Base-by-base conservation (phyloP, 345 rosid species). In the Streptanthus diversifolius region DNA sequence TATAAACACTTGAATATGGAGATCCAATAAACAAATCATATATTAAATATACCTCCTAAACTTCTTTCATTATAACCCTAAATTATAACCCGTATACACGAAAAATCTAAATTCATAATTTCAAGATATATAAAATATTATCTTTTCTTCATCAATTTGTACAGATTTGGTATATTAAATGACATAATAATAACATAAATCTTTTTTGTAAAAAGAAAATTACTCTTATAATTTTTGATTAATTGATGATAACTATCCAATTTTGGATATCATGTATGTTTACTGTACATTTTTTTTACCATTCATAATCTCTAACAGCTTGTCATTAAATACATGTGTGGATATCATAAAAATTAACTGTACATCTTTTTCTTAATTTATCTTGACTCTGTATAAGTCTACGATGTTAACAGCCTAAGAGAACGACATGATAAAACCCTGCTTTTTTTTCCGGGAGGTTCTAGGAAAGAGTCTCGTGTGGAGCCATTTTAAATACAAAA, bases 341-440 rank as follows among this genome's bases (percentile, higher is more conserved):
- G 55, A 22, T 49, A 51, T 51, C n/a, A 51, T 24, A 1, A 8
- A 13, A 24, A 8, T 51, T 51, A 25, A 13, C 35, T 25, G 18
- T 25, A 52, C 19, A 52, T 52, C 4, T 52, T 25, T 52, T 52
- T 30, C 15, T 52, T 13, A 52, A 14, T 25, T 18, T 14, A 13
- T 52, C 33, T 52, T 60, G 65, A 60, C 65, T 60, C 13, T 22
- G 65, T 37, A 39, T 37, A 21, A 59, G 48, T 59, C 65, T 11
- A 37, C 48, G 48, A 37, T 12, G 5, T 22, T 22, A 37, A 59
- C 4, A 37, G 13, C 1, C 2, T 21, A 13, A 39, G 64, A 59
- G 17, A 37, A 5, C 29, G 33, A 60, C 65, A 40, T 56, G 40
- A 36, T 12, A 58, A 58, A 19, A 19, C 45, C 9, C 35, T 35